Base-by-base conservation (phyloP, 371 early-diverging fungal species). In the Smittium mucronatum region DNA sequence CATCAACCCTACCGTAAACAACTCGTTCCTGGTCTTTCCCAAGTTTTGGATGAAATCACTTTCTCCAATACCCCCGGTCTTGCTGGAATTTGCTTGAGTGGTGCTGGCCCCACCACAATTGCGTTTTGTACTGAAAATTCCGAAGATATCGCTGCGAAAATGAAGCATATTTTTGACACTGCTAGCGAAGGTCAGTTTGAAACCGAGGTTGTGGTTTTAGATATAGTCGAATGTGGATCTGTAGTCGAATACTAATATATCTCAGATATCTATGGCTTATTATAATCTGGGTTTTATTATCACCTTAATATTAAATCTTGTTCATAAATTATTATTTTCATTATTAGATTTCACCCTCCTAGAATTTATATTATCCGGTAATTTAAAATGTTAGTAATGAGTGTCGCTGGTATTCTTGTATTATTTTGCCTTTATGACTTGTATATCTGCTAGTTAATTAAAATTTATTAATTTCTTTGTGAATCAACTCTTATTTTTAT, bases 31-130 rank as follows among this genome's bases (percentile, higher is more conserved):
- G 98, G 98, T 31, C 81, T 98, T 64, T 80, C 89, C n/a, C 85
- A 92, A 70, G 86, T 95, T 73, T 78, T 95, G 58, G 74, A 81
- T 25, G 77, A 79, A 11, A 81, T 95, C 71, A 89, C 87, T 17
- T 91, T 90, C 2, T 81, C 81, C 69, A 85, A 82, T 36, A 76
- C 84, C 30, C 92, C 92, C 1, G 97, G 96, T 5, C 78, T 96
- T 25, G 81, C 95, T 8, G 98, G 98, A 34, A 86, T 93, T 34
- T 95, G 94, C 75, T 78, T 97, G 65, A 90, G 90, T 69, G 98
- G 98, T 57, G 97, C 98, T 15, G 98, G 98, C 1, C 98, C 98
- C 17, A 94, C 95, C 26, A 90, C 95, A 58, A 81, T 97, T 63
- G 92, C 91, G 25, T 79, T 97, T 72, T 90, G 89, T 2, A 84